Percentiles rank a stretch among this genome's conserved stretches.
Conservation (phyloP, 176 grass and related monocot species). For the maize (Zea mays) region Zm-B73-REFERENCE-NAM-5.0 NC_050098.1:21622001-21622500, state of each 20-base stretch:
- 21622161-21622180: neutral
- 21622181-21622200: constrained; percentile 3
- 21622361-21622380: no score
- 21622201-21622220: constrained; percentile 36
- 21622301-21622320: no score
- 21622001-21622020: neutral
- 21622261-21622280: neutral
- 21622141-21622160: neutral
- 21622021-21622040: neutral
- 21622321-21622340: no score
- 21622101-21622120: neutral
- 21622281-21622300: no score
- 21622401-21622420: no score
- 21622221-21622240: constrained; percentile 1
- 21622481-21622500: no score
- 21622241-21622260: no score
- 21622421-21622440: no score
- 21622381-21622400: no score
- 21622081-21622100: neutral
- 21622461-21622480: no score
- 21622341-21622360: no score
- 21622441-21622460: no score
- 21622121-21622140: neutral
- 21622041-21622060: neutral
- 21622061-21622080: neutral